These are phyloP conservation scores for Podospora conica DNA, from an alignment of 495 filamentous ascomycete genomes.

Conservation along the genomic window DNA sequence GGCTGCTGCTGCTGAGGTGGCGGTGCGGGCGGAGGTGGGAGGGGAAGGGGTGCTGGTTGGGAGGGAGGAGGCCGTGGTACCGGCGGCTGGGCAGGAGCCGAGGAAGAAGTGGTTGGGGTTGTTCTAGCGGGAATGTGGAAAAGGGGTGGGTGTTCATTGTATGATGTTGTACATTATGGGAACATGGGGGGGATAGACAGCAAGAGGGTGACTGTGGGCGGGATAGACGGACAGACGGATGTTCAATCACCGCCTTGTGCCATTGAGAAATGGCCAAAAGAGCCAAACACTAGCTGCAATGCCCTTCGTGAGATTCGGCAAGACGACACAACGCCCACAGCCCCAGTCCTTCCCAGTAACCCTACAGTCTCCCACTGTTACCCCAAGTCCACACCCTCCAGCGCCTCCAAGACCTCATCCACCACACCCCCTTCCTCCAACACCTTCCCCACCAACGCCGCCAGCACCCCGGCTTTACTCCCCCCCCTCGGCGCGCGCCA, in stretches of 20 bases:
- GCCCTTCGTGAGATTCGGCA: not conserved
- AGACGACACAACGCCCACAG: not conserved
- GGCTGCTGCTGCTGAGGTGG: not conserved
- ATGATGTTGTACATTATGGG: conserved; percentile 3
- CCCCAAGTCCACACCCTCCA: conserved; percentile 56
- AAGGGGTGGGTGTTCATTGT: conserved; percentile 2
- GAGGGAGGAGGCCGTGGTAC: conserved; percentile 5
- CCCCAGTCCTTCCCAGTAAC: not conserved
- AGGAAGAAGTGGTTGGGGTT: conserved; percentile 42
- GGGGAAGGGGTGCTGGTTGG: not conserved
- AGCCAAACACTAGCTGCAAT: not conserved
- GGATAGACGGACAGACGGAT: not conserved
- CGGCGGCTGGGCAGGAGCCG: conserved; percentile 12
- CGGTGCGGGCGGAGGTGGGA: conserved; percentile 4
- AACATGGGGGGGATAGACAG: not conserved
- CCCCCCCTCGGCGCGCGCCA: conserved; percentile 77
- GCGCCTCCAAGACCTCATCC: conserved; percentile 73
- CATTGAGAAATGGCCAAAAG: not conserved
- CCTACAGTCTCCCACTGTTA: conserved; percentile 10
- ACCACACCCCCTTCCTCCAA: conserved; percentile 68
- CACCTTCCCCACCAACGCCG: conserved; percentile 60
- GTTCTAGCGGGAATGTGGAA: conserved; percentile 23
- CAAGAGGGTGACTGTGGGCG: not conserved
- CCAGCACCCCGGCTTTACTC: conserved; percentile 60
- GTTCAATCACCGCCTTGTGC: not conserved